A percentile compares a stretch with the other conserved stretches of the same genome.
Conservation (phyloP, 2,329 filamentous ascomycete genomes). For the Colletotrichum paranaense region DNA sequence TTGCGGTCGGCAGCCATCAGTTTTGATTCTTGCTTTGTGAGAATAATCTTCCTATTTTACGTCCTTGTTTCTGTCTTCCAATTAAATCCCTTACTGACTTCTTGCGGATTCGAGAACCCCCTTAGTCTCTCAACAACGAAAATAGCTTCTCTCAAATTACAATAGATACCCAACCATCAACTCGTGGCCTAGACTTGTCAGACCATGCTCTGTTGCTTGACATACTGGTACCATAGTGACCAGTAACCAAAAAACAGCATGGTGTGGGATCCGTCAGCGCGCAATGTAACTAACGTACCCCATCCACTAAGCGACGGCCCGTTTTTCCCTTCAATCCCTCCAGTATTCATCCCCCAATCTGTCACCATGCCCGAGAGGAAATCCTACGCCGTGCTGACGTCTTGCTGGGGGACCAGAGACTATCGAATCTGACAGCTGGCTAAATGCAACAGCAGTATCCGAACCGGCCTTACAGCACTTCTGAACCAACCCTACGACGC, state of each 20-base stretch:
- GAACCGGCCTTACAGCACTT: constrained; percentile 6
- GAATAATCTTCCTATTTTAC: background rate
- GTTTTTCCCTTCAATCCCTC: background rate
- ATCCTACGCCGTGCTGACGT: constrained; percentile 15
- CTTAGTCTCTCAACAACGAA: background rate
- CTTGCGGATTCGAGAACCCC: background rate
- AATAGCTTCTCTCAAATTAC: too few relatives aligned
- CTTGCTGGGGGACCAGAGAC: constrained; percentile 1
- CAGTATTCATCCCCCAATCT: background rate
- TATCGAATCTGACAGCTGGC: constrained; percentile 16
- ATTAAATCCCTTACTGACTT: background rate
- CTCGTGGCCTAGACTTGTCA: background rate
- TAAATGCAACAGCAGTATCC: constrained; percentile 9
- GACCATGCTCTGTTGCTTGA: background rate
- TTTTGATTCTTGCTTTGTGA: background rate
- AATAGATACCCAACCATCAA: too few relatives aligned
- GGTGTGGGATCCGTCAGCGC: background rate
- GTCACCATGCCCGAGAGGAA: background rate
- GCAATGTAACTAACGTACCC: background rate
- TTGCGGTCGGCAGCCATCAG: background rate
- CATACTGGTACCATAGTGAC: background rate
- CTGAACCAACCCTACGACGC: too few relatives aligned
- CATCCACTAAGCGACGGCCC: background rate
- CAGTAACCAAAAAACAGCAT: background rate
- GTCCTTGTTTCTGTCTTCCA: background rate